Percentiles rank a stretch among this genome's conserved stretches.
Conservation (phyloP, 441 rosid genomes). For the Mallotus repandus region DNA sequence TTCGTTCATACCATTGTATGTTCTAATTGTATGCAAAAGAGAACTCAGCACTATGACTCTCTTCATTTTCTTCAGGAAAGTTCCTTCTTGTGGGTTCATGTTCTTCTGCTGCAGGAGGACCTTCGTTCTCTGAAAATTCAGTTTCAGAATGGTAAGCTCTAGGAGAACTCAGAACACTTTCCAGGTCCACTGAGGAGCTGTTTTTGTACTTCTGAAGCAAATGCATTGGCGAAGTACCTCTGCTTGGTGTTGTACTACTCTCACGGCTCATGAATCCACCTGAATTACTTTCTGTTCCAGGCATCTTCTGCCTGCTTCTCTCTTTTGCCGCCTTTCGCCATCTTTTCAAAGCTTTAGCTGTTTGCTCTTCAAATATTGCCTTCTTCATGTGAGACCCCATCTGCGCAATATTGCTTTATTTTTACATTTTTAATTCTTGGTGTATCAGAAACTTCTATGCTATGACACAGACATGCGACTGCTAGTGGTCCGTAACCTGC, state of each 20-base stretch:
- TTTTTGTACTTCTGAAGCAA: conserved; percentile 30
- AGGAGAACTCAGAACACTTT: conserved; percentile 27
- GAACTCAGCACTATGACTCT: conserved; percentile 21
- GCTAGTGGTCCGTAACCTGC: neutral
- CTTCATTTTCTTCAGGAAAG: neutral
- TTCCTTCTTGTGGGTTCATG: conserved; percentile 3
- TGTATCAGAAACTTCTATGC: no score
- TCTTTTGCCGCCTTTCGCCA: conserved; percentile 38
- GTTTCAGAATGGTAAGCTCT: conserved; percentile 27
- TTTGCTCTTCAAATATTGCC: conserved; percentile 42
- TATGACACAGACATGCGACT: no score
- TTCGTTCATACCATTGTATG: neutral
- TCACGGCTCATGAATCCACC: conserved; percentile 30
- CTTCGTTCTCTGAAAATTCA: conserved; percentile 31
- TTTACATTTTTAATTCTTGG: no score
- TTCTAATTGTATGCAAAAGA: conserved; percentile 14
- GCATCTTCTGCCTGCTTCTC: conserved; percentile 26
- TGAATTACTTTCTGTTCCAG: conserved; percentile 10
- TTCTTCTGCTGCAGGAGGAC: neutral
- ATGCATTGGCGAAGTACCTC: conserved; percentile 31
- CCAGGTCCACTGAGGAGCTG: conserved; percentile 23
- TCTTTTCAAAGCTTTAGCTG: conserved; percentile 34
- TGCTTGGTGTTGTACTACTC: conserved; percentile 24
- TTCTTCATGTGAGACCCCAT: conserved; percentile 46
- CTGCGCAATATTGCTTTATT: conserved; percentile 18